Evolutionary conservation across 345 rosid genomes (phyloP), one percentile per base, ranked within the genome.

Genomic region (Kernera saxatilis): DNA sequence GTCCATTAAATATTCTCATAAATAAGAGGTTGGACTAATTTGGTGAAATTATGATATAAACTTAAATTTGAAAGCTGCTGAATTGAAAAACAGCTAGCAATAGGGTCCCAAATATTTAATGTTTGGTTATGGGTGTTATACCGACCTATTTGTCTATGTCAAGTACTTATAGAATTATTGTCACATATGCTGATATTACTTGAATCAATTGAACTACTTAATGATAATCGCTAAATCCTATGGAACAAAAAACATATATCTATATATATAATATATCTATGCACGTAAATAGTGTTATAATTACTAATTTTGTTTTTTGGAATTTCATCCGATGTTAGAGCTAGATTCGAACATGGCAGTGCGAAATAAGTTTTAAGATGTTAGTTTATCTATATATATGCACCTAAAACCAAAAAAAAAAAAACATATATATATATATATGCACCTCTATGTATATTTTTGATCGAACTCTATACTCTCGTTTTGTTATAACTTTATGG

Each of bases 91-190:
- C 76, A 71, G 62, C 63, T 62, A 40, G 76, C 54, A 19, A 22
- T 43, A 72, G 64, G 72, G 63, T 53, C 76, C 69, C 35, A 61
- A 32, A 13, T 36, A 52, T 13, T 63, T n/a, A 62, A 71, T 71
- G 61, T 62, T 61, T 39, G 59, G 51, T 60, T 15, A 32, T 66
- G 32, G 75, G 59, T 60, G 35, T 62, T 39, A 26, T 62, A 21
- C 54, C 46, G 45, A 72, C 45, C 36, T 53, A 11, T 40, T 40
- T 52, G 25, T 30, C n/a, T 61, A 5, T 71, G 51, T 51, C 63
- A 17, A 61, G 27, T 61, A 40, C 7, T 19, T 62, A 3, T 27
- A 46, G 26, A 51, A n/a, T 6, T 54, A 25, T 32, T 27, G 73
- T 69, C 66, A 69, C 64, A 54, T 69, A 11, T 70, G 8, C 48